A percentile compares a stretch with the other conserved stretches of the same genome.
Evolutionary conservation across 148 eudicot species (phyloP).

Genomic region (Vaccinium vitisidaea): DNA sequence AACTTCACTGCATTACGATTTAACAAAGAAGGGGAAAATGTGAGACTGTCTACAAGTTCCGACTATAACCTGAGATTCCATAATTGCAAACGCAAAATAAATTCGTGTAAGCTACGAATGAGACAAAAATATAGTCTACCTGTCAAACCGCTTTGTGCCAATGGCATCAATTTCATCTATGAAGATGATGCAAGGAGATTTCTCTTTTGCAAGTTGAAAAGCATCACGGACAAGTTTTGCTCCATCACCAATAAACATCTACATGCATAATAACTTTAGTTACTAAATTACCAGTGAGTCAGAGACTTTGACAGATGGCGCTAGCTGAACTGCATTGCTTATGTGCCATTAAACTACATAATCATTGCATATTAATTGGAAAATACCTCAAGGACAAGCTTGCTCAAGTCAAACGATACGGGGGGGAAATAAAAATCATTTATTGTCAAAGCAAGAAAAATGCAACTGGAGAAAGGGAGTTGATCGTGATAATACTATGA

Average conservation of each 20-base stretch:
- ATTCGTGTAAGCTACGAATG: not conserved
- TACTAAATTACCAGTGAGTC: not conserved
- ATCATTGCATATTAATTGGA: not conserved
- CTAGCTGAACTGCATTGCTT: not conserved
- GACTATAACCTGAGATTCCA: not conserved
- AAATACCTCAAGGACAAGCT: not conserved
- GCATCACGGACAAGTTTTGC: conserved; percentile 99
- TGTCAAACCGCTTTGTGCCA: conserved; percentile 96
- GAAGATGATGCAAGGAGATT: conserved; percentile 92
- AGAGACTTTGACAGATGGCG: not conserved
- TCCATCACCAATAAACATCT: conserved; percentile 99
- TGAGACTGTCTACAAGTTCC: not conserved
- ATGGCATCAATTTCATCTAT: conserved; percentile 99
- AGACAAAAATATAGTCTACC: conserved; percentile 33
- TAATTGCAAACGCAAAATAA: not conserved
- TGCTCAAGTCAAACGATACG: not conserved
- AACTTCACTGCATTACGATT: conserved; percentile 70
- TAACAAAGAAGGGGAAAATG: not conserved
- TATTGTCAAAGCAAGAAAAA: too few relatives aligned
- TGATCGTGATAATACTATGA: too few relatives aligned
- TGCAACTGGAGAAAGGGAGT: too few relatives aligned
- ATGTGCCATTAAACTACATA: not conserved
- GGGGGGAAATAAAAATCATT: not conserved
- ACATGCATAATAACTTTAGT: conserved; percentile 12
- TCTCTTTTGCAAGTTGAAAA: conserved; percentile 95